Base-by-base conservation (phyloP, 192 early-diverging fungal genomes). In the Phlyctochytrium arcticum region DNA sequence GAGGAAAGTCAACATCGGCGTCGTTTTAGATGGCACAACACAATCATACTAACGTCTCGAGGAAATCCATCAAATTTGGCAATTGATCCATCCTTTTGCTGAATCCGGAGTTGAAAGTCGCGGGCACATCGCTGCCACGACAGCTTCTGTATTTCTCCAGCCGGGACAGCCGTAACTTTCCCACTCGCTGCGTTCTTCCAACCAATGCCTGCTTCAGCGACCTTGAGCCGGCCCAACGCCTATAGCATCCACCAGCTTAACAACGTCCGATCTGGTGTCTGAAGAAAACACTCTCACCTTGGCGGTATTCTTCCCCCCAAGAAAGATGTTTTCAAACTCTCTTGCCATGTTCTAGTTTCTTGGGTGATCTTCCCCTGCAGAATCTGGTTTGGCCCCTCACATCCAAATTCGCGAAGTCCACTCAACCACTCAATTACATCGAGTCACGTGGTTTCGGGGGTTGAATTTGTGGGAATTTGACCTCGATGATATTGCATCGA, bases 41-140 rank as follows among this genome's bases (percentile, higher is more conserved):
- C 33, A 6, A 24, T 26, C 44, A 6, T 3, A 32, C 69, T 51
- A 76, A 89, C 90, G 60, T 93, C 91, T 48, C 75, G 72, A 10
- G 76, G 74, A 61, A 98, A 95, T 15, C 91, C 91, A 78, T 96
- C 94, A 76, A 98, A 93, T 75, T 90, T 94, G 49, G 84, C 75
- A 32, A 91, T 75, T 3, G 69, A 77, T 19, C 89, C 89, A 65
- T 89, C 88, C 35, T 88, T 89, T 30, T 85, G 73, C 44, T 81
- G 76, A 48, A 98, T 78, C 32, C 90, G 79, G 44, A 96, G 76
- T 58, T 92, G 86, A 68, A 87, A 95, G 32, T 90, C 90, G 54
- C 92, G 84, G 10, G 94, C 93, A 86, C 90, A 92, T 54, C 86
- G 83, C 36, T 88, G 70, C 69, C 90, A 75, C 24, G 46, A 46